phyloP scores from a whole-genome alignment of 768 basidiomycete genomes.

The Mycena metata region DNA sequence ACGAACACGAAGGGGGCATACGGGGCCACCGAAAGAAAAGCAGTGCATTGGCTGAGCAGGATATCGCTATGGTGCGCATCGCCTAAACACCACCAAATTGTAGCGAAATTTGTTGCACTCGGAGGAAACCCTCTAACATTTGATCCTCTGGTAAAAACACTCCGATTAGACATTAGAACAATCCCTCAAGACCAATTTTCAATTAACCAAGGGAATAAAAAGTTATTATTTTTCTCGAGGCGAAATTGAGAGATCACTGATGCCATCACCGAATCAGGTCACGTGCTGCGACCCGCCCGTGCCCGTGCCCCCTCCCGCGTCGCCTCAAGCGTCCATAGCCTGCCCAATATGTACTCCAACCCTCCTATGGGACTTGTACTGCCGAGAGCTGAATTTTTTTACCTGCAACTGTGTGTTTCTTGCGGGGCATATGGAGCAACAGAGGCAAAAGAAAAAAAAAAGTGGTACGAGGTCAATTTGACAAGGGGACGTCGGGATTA shows the following conservation, averaged over 20 bases:
- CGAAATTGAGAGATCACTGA: slow-evolving; percentile 19
- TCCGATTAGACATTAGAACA: slow-evolving; percentile 8
- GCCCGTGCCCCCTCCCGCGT: too few relatives aligned
- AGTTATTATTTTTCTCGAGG: slow-evolving; percentile 1
- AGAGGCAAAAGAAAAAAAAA: too few relatives aligned
- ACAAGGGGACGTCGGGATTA: too few relatives aligned
- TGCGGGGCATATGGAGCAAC: too few relatives aligned
- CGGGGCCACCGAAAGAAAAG: too few relatives aligned
- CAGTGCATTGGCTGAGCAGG: too few relatives aligned
- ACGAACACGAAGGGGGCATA: too few relatives aligned
- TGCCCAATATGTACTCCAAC: slow-evolving; percentile 13
- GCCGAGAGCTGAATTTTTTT: slow-evolving; percentile 12
- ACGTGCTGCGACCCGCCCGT: not conserved
- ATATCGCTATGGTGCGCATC: slow-evolving; percentile 9
- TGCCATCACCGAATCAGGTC: slow-evolving; percentile 5
- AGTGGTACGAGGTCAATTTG: too few relatives aligned
- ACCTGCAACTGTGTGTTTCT: slow-evolving; percentile 7
- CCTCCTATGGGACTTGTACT: slow-evolving; percentile 17
- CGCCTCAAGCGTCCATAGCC: not conserved
- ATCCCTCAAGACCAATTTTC: slow-evolving; percentile 12
- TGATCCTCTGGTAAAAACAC: slow-evolving; percentile 20
- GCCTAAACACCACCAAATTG: slow-evolving; percentile 3
- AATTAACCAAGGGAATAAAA: slow-evolving; percentile 9
- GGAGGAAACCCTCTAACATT: not conserved
- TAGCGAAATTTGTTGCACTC: not conserved